These are phyloP conservation scores for Apiotrichum mycotoxinovorans DNA, from an alignment of 1,284 basidiomycete genomes.

Conservation along the genomic window DNA sequence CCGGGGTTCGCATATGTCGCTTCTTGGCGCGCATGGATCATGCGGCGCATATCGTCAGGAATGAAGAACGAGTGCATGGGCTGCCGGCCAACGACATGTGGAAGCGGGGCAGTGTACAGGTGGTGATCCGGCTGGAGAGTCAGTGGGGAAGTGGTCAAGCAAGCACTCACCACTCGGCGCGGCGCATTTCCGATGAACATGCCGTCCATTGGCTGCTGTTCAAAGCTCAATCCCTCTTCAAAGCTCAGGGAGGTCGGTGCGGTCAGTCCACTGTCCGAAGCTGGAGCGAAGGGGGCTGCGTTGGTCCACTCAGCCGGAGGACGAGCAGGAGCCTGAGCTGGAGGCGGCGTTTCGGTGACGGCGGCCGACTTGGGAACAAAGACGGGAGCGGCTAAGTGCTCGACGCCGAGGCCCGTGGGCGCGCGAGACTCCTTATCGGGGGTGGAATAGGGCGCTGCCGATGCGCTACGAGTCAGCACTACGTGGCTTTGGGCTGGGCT, in stretches of 20 bases:
- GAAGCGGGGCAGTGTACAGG: constrained; percentile 69
- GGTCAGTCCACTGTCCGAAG: constrained; percentile 1
- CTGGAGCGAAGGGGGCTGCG: constrained; percentile 13
- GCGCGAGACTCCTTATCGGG: constrained; percentile 52
- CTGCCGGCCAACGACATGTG: constrained; percentile 55
- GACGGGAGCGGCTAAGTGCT: constrained; percentile 61
- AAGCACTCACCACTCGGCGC: constrained; percentile 62
- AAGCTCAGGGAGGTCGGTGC: neutral
- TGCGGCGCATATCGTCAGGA: constrained; percentile 70
- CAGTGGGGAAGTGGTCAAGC: constrained; percentile 1
- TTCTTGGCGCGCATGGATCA: constrained; percentile 76
- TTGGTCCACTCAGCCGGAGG: constrained; percentile 15
- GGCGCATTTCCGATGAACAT: constrained; percentile 57
- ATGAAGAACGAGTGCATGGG: constrained; percentile 60
- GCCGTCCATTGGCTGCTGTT: constrained; percentile 18
- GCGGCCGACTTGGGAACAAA: constrained; percentile 73
- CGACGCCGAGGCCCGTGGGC: constrained; percentile 21
- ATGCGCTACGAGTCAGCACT: constrained; percentile 4
- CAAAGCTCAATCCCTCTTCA: constrained; percentile 25
- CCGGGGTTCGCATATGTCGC: constrained; percentile 55
- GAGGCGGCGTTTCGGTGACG: constrained; percentile 28
- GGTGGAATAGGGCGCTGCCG: constrained; percentile 10
- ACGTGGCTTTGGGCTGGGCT: neutral
- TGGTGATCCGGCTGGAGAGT: constrained; percentile 75
- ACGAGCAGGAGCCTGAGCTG: neutral